Evolutionary conservation across 2,329 filamentous ascomycete genomes (phyloP), one percentile per base, ranked within the genome.

Genomic region (Trichophyton schoenleinii): DNA sequence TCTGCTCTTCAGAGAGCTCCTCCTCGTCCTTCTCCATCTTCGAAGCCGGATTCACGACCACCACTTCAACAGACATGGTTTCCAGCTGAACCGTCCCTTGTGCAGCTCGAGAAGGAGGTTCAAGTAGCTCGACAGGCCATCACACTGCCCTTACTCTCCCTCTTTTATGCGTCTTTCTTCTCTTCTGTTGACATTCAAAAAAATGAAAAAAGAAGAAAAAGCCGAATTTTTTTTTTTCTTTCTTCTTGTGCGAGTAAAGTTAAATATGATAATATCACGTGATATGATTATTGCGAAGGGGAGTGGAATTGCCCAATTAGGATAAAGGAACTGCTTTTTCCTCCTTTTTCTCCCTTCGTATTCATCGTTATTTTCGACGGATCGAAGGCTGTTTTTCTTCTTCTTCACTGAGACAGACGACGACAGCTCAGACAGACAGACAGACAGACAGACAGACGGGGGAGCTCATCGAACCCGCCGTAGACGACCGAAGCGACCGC

Each of bases 1-100:
- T 81, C 69, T 87, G 81, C 65, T 83, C 80, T 70, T 87, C 84
- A 42, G 80, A 82, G 64, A 87, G 73, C 60, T 78, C 75, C 48
- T 64, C 63, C 38, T 64, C 53, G 22, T 34, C 58, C 31, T 15
- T 25, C 18, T 28, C 13, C 15, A 6, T 4, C 22, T 18, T 31
- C 2, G 20, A 48, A 13, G 13, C 59, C 7, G 59, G 48, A n/a
- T 36, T 55, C 49, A 58, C 18, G 34, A 44, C 5, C 57, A 49
- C 41, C 58, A 58, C 36, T 25, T 58, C 31, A 36, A 55, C 49
- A 36, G 49, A 42, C 55, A 58, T 58, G 20, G 11, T 20, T 15
- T 18, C 18, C 31, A 15, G 2, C 3, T 42, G 11, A 58, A 31
- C 36, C 55, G 18, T 42, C 22, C 22, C n/a, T 36, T 28, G 34